Evolutionary conservation across 2,329 filamentous ascomycete genomes (phyloP), one percentile per base, ranked within the genome.

Genomic region (Monosporascus sp.): DNA sequence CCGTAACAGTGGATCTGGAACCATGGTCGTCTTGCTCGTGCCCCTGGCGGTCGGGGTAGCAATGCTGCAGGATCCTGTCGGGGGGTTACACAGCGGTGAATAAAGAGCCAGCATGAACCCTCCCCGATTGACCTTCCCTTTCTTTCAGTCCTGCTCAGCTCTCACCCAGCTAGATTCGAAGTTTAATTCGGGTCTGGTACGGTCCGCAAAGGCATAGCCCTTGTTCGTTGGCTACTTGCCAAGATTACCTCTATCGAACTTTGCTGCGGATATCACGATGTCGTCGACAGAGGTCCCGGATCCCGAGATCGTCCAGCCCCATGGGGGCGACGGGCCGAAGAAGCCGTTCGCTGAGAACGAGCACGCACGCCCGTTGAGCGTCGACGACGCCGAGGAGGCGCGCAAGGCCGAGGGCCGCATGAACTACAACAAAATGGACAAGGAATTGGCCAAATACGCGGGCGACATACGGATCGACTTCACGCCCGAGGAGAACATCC

Each of bases 401-500:
- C 20, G 14, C 11, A 46, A 46, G 51, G 79, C 80, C 51, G 55
- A 57, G 47, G 77, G 79, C 41, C 73, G 78, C 50, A 74, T 79
- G 55, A 75, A 87, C 54, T 69, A 69, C 45, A 64, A 65, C 37
- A 67, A 63, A 43, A 77, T 90, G 52, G 88, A 91, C 69, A 76
- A 79, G 52, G 88, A 91, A 70, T 73, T 91, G 38, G 84, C 85
- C 48, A 80, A 85, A 65, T 91, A 91, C 71, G 81, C 83, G 27
- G 76, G 76, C 20, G 76, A 77, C 20, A 75, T 66, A 18, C 73
- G 72, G 6, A 71, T 89, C 48, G 71, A 80, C 2, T 83, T 90
- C 61, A 74, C 78, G 3, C 70, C 75, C 1, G 82, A 80, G 53
- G 82, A 86, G 51, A 84, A 82, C 67, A 75, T 70, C 39, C 74